These are phyloP conservation scores for Schizonepeta tenuifolia DNA, from an alignment of 257 asterid species.

Conservation along the genomic window DNA sequence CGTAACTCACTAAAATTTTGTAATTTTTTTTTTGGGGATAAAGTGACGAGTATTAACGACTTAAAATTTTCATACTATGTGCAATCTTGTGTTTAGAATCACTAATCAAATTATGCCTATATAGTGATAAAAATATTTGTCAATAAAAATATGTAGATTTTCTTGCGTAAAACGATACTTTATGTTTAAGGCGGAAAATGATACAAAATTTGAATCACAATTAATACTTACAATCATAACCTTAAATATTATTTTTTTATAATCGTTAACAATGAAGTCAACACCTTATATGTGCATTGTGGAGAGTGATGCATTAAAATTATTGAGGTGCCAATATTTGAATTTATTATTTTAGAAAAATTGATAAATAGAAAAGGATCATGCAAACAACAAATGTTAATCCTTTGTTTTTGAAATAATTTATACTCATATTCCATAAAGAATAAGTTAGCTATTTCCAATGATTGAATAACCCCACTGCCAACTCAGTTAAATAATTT, in stretches of 20 bases:
- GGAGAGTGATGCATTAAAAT: background rate
- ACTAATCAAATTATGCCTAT: too few relatives aligned
- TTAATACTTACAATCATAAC: background rate
- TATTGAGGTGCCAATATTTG: background rate
- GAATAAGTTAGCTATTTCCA: conserved; percentile 18
- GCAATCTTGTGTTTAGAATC: too few relatives aligned
- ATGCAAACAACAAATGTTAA: conserved; percentile 13
- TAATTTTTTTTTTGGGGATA: too few relatives aligned
- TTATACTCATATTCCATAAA: background rate
- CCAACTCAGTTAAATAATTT: conserved; percentile 21
- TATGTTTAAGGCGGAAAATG: too few relatives aligned
- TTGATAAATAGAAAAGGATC: background rate
- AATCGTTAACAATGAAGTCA: background rate
- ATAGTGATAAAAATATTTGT: too few relatives aligned
- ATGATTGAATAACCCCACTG: conserved; percentile 44
- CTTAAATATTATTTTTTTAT: background rate
- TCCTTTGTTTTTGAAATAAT: background rate
- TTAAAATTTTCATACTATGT: too few relatives aligned
- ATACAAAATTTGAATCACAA: background rate
- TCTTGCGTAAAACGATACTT: too few relatives aligned
- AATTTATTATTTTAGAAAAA: background rate
- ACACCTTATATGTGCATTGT: conserved; percentile 11
- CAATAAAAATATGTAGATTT: too few relatives aligned
- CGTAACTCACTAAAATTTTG: too few relatives aligned
- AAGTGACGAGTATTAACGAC: too few relatives aligned